A percentile compares a stretch with the other conserved stretches of the same genome.
These are phyloP conservation scores for Bombardia bombarda DNA, from an alignment of 495 filamentous ascomycete genomes.

Conservation along the genomic window DNA sequence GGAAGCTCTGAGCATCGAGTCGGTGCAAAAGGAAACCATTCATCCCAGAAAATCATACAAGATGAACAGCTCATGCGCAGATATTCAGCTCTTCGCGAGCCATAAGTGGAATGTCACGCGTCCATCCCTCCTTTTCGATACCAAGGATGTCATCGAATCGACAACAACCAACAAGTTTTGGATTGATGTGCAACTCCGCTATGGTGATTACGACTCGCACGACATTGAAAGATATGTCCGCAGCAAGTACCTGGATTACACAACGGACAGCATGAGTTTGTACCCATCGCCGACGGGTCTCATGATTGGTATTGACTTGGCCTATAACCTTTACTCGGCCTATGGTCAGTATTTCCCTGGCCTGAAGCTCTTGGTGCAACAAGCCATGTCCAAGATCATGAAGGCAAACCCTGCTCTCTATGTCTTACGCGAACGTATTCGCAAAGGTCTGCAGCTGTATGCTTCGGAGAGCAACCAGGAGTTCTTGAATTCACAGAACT, in stretches of 20 bases:
- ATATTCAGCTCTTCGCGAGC: slow-evolving; percentile 94
- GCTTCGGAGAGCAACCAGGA: slow-evolving; percentile 99
- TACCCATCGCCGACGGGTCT: slow-evolving; percentile 96
- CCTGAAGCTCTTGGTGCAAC: slow-evolving; percentile 90
- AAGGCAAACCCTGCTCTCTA: slow-evolving; percentile 98
- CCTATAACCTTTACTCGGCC: slow-evolving; percentile 96
- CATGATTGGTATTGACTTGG: slow-evolving; percentile 97
- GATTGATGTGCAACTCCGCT: slow-evolving; percentile 96
- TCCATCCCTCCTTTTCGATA: slow-evolving; percentile 89
- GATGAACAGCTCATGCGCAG: slow-evolving; percentile 99
- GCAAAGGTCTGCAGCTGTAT: slow-evolving; percentile 97
- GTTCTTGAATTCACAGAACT: slow-evolving; percentile 99
- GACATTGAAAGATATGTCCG: slow-evolving; percentile 97
- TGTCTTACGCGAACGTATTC: slow-evolving; percentile 93
- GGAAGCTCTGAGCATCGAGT: slow-evolving; percentile 93
- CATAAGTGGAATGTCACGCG: slow-evolving; percentile 98
- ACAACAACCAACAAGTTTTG: slow-evolving; percentile 99
- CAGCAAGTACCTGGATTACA: slow-evolving; percentile 98
- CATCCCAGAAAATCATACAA: slow-evolving; percentile 99
- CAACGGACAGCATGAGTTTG: slow-evolving; percentile 97
- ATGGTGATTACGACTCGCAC: slow-evolving; percentile 98
- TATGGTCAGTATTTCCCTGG: slow-evolving; percentile 99
- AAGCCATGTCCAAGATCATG: slow-evolving; percentile 99
- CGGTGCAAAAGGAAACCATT: slow-evolving; percentile 98
- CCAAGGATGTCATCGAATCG: slow-evolving; percentile 90